These are phyloP conservation scores for Aspergillus ustus DNA, from an alignment of 2,329 filamentous ascomycete genomes.

Conservation along the genomic window DNA sequence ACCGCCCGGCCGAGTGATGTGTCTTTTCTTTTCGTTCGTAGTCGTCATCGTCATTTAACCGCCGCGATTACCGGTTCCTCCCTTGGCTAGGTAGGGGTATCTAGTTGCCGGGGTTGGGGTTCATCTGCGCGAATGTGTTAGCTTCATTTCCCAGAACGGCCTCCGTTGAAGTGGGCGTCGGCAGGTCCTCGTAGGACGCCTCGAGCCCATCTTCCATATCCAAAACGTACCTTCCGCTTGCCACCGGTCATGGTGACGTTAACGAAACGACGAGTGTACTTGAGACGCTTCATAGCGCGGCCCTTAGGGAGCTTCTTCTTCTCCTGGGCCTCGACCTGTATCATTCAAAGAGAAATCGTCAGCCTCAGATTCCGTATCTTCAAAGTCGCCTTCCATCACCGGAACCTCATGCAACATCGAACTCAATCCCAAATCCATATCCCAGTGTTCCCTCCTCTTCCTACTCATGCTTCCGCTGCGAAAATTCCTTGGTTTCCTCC, in stretches of 20 bases:
- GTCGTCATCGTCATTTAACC: constrained; percentile 19
- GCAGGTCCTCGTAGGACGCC: neutral
- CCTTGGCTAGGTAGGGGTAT: constrained; percentile 9
- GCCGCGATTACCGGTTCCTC: constrained; percentile 11
- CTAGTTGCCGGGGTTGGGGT: constrained; percentile 71
- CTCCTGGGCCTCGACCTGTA: constrained; percentile 56
- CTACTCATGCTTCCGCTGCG: neutral
- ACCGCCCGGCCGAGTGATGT: constrained; percentile 9
- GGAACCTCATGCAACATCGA: neutral
- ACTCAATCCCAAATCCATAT: neutral
- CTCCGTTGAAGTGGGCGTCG: neutral
- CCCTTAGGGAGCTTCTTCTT: constrained; percentile 98
- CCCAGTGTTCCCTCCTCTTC: neutral
- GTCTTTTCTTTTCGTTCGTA: constrained; percentile 17
- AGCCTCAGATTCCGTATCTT: constrained; percentile 2
- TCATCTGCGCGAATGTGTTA: constrained; percentile 64
- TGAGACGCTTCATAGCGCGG: constrained; percentile 94
- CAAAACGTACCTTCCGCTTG: constrained; percentile 84
- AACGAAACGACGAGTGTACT: constrained; percentile 96
- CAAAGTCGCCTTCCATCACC: neutral
- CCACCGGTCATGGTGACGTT: constrained; percentile 97
- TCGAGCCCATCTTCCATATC: neutral
- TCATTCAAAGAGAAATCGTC: constrained; percentile 16
- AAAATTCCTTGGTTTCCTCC: neutral
- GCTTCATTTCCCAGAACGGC: neutral